A percentile compares a stretch with the other conserved stretches of the same genome.
Conservation (phyloP, 225 moss, liverwort and hornwort genomes). For the Polytrichum formosum region DNA sequence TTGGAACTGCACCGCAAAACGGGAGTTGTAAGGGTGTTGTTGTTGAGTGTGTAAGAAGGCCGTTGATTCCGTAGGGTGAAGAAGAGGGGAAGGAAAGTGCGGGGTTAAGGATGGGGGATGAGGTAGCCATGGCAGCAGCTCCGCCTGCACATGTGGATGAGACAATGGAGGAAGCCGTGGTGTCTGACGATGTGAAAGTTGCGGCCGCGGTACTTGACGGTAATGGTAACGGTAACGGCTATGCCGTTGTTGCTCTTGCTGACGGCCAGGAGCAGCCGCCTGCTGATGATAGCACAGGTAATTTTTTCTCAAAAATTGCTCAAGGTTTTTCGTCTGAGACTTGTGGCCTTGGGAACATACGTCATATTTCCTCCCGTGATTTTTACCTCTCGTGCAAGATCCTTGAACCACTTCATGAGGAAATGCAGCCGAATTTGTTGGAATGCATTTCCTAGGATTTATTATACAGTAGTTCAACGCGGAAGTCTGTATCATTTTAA, state of each 20-base stretch:
- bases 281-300: slow-evolving; percentile 34
- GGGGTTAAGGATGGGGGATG: background rate
- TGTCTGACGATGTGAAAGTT: slow-evolving; percentile 15
- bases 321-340: background rate
- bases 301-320: background rate
- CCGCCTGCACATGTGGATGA: slow-evolving; percentile 19
- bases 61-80: background rate
- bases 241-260: slow-evolving; percentile 10
- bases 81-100: background rate
- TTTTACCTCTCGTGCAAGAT: no score
- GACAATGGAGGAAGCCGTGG: slow-evolving; percentile 34
- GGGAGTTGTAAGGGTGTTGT: no score
- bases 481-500: no score
- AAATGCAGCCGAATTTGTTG: no score
- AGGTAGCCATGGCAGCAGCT: background rate
- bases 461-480: no score
- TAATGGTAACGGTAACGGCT: slow-evolving; percentile 37
- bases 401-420: no score
- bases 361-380: no score
- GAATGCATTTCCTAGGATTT: no score
- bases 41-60: background rate
- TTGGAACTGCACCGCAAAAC: no score
- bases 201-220: slow-evolving; percentile 21
- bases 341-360: no score
- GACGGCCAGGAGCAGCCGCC: slow-evolving; percentile 21